Evolutionary conservation across 495 filamentous ascomycete species (phyloP).

Genomic region (Aspergillus bridgeri): DNA sequence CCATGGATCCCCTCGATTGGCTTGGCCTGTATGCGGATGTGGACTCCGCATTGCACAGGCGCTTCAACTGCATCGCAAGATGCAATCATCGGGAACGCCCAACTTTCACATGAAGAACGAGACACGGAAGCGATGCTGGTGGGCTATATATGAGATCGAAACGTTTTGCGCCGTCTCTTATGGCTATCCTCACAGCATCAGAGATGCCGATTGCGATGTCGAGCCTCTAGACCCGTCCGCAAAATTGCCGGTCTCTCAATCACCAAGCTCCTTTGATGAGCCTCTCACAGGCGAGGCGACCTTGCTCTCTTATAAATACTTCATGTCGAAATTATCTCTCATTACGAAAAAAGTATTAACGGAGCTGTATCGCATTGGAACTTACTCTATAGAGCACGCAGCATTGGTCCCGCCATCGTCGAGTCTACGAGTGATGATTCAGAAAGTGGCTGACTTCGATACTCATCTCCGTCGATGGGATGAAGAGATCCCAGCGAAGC

Average conservation of each 20-base stretch:
- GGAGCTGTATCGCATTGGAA: conserved; percentile 24
- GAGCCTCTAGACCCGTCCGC: conserved; percentile 26
- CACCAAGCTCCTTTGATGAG: conserved; percentile 11
- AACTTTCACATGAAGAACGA: conserved; percentile 18
- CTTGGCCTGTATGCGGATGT: conserved; percentile 40
- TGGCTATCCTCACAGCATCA: conserved; percentile 33
- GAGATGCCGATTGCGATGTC: conserved; percentile 34
- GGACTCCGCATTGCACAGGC: conserved; percentile 34
- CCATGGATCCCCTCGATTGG: conserved; percentile 30
- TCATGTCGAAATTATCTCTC: conserved; percentile 30
- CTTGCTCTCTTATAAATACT: conserved; percentile 29
- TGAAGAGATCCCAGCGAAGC: conserved; percentile 13
- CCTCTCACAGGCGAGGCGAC: conserved; percentile 11
- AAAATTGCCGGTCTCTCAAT: conserved; percentile 8
- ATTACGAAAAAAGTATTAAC: conserved; percentile 20
- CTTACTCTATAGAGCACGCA: background rate
- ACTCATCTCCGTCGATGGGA: conserved; percentile 17
- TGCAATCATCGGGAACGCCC: background rate
- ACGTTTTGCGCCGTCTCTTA: conserved; percentile 38
- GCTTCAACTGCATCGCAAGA: conserved; percentile 30
- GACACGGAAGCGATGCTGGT: conserved; percentile 38
- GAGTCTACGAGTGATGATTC: conserved; percentile 9
- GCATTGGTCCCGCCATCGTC: background rate
- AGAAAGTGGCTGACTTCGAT: conserved; percentile 13
- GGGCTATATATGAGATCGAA: conserved; percentile 41